Conservation (phyloP, 139 green algal genomes). For the Chlorella ohadii region DNA sequence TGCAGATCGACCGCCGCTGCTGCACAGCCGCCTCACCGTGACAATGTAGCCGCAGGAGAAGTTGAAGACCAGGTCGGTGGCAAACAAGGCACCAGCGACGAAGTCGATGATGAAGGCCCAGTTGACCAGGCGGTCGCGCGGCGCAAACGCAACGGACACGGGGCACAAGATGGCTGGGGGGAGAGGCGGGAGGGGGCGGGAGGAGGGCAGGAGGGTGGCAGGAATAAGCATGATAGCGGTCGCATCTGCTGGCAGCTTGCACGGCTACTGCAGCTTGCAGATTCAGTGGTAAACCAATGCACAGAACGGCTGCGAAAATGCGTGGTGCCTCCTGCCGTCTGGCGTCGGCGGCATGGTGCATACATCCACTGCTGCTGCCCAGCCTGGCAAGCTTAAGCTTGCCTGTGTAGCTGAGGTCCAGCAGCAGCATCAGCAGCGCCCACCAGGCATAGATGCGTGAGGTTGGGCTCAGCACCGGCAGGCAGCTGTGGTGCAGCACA, state of each 20-base stretch:
- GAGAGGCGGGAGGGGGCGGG: no score
- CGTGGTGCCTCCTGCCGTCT: no score
- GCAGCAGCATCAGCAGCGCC: constrained; percentile 11
- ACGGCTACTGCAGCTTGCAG: no score
- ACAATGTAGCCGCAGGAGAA: neutral
- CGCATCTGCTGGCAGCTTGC: no score
- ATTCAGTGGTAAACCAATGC: no score
- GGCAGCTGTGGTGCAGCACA: neutral
- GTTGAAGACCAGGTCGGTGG: neutral
- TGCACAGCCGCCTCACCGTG: neutral
- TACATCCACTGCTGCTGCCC: no score
- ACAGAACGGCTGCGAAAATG: no score
- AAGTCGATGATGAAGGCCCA: constrained; percentile 15
- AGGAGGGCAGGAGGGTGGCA: no score
- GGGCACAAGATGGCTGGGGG: neutral
- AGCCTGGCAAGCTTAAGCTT: no score
- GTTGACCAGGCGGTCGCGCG: neutral
- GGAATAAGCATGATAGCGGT: no score
- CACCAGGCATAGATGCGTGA: constrained; percentile 2
- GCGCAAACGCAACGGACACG: neutral
- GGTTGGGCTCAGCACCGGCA: neutral
- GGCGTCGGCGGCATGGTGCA: no score
- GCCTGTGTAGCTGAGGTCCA: constrained; percentile 16
- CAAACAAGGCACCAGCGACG: neutral
- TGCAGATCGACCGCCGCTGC: no score